Evolutionary conservation across 495 filamentous ascomycete genomes (phyloP), one percentile per base, ranked within the genome.

Genomic region (Hypoxylon trugodes): DNA sequence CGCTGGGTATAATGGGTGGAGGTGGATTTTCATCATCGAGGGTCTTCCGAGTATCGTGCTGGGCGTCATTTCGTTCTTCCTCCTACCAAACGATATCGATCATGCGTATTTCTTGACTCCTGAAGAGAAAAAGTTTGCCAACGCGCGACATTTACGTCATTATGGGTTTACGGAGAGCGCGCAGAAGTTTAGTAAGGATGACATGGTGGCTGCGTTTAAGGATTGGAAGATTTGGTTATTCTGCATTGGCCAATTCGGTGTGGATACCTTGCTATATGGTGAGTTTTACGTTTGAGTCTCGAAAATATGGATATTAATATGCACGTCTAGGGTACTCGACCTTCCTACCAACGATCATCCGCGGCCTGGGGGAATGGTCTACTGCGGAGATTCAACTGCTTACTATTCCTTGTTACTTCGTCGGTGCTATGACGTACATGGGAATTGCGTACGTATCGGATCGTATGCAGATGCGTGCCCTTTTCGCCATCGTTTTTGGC

Each of bases 331-430:
- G 88, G 2, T 93, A 85, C 72, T 86, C 82, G 59, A 91, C 87
- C 1, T 93, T 93, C 66, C 76, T 92, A 2, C 90, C 90, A 0
- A 93, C 88, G 18, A 92, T 93, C 63, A 91, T 93, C 74, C 75
- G 84, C 22, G 86, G 81, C 8, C 82, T 91, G 51, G 87, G 87
- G 1, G 67, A 76, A 12, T 91, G 87, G 82, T 77, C 82, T 0
- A 75, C 76, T 0, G 81, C 88, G 0, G 73, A 89, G 53, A 79
- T 89, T 13, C 90, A 93, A 72, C 82, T 89, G 19, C 82, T 92
- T n/a, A 92, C 89, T 0, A 89, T 93, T 36, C 90, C 90, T 3
- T 89, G 87, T 70, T 93, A 92, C 65, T 82, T 81, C 35, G 69
- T 91, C 7, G 90, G 89, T 0, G 88, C 87, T 0, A 77, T 87